phyloP scores from a whole-genome alignment of 257 asterid genomes.

The Nemophila menziesii region DNA sequence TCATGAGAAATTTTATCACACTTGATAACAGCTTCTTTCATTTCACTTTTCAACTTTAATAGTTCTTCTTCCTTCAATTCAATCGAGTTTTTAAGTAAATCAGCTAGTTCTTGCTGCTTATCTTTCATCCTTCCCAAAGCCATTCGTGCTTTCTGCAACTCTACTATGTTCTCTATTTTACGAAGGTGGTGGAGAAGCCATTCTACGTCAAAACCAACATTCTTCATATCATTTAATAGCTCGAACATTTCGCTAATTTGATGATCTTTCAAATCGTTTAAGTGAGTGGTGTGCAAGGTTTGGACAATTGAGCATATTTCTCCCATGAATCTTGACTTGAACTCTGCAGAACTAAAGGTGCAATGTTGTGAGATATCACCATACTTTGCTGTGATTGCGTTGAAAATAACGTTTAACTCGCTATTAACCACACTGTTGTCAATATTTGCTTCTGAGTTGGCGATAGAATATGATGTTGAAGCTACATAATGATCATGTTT shows the following conservation, averaged over 20 bases:
- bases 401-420: neutral
- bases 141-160: neutral
- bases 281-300: neutral
- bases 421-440: neutral
- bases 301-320: neutral
- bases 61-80: neutral
- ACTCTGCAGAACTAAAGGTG: neutral
- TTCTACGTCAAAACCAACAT: conserved; percentile 1
- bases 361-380: neutral
- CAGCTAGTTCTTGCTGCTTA: neutral
- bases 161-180: neutral
- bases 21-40: neutral
- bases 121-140: neutral
- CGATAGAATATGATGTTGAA: neutral
- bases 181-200: neutral
- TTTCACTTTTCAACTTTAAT: neutral
- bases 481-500: neutral
- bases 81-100: neutral
- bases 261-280: neutral
- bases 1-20: neutral
- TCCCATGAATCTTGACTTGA: neutral
- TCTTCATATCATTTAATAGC: neutral
- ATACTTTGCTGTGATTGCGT: conserved; percentile 3
- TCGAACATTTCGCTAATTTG: neutral
- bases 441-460: neutral